Percentiles rank a stretch among this genome's conserved stretches.
Evolutionary conservation across 148 eudicot genomes (phyloP).

Genomic region (Rhododendron henanense): DNA sequence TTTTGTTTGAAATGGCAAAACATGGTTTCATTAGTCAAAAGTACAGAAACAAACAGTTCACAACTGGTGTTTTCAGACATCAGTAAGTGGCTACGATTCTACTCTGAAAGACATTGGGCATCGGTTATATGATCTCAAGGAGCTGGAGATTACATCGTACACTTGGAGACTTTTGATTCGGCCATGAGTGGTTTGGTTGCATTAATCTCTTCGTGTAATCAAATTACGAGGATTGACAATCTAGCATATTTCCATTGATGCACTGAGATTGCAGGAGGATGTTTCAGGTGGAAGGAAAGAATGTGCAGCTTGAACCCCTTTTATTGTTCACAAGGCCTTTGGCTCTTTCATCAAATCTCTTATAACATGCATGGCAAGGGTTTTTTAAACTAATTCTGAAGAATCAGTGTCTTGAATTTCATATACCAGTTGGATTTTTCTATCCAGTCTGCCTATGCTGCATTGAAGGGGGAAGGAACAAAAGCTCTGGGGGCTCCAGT

Average conservation of each 20-base stretch:
- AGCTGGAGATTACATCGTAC: neutral
- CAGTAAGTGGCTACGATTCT: no score
- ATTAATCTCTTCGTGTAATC: neutral
- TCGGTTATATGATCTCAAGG: neutral
- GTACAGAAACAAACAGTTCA: neutral
- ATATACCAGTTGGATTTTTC: neutral
- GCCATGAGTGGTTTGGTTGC: neutral
- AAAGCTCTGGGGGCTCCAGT: neutral
- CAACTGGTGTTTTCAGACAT: neutral
- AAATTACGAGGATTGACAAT: neutral
- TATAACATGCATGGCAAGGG: neutral
- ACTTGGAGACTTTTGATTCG: neutral
- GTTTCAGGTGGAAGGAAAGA: neutral
- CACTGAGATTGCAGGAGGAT: neutral
- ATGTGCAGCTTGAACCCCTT: neutral
- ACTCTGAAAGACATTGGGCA: neutral
- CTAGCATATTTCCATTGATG: neutral
- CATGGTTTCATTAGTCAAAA: neutral
- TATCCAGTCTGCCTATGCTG: neutral
- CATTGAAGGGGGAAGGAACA: neutral
- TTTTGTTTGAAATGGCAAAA: neutral
- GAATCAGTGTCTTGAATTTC: neutral
- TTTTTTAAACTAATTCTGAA: neutral
- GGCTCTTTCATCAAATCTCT: neutral
- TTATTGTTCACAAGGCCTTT: neutral